phyloP scores from a whole-genome alignment of 495 filamentous ascomycete genomes.

The Parmelia sp. region DNA sequence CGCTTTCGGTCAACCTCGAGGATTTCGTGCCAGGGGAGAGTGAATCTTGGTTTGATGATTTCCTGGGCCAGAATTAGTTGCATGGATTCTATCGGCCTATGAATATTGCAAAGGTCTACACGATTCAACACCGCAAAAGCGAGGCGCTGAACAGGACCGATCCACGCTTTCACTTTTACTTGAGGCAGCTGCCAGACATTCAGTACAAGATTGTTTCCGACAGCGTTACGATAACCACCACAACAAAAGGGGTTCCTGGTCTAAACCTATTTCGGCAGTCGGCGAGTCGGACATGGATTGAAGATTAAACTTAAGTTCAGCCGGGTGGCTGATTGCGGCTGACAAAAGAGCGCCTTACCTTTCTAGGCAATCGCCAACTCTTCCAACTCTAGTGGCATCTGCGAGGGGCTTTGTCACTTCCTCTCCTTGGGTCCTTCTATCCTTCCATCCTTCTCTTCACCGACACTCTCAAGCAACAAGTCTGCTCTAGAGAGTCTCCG shows the following conservation, averaged over 20 bases:
- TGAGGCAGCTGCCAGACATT: too few species aligned
- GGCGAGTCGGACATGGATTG: background rate
- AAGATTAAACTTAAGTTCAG: background rate
- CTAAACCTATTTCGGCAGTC: background rate
- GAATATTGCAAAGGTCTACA: background rate
- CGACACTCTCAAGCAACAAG: background rate
- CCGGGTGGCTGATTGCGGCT: too few species aligned
- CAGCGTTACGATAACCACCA: too few species aligned
- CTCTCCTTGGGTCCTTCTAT: too few species aligned
- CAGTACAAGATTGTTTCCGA: too few species aligned
- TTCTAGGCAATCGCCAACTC: conserved; percentile 2
- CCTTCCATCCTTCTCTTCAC: background rate
- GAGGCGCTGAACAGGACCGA: background rate
- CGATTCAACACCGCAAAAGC: background rate
- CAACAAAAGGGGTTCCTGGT: background rate
- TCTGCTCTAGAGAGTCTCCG: background rate
- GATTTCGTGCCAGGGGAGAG: background rate
- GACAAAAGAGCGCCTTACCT: too few species aligned
- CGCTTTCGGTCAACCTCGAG: background rate
- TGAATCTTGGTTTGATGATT: background rate
- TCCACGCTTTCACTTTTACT: too few species aligned
- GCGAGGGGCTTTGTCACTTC: background rate
- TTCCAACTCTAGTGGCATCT: too few species aligned
- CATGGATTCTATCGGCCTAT: background rate
- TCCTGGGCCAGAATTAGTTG: background rate